A percentile compares a stretch with the other conserved stretches of the same genome.
Conservation (phyloP, 805 yeast genomes). For the Candida vaughaniae region DNA sequence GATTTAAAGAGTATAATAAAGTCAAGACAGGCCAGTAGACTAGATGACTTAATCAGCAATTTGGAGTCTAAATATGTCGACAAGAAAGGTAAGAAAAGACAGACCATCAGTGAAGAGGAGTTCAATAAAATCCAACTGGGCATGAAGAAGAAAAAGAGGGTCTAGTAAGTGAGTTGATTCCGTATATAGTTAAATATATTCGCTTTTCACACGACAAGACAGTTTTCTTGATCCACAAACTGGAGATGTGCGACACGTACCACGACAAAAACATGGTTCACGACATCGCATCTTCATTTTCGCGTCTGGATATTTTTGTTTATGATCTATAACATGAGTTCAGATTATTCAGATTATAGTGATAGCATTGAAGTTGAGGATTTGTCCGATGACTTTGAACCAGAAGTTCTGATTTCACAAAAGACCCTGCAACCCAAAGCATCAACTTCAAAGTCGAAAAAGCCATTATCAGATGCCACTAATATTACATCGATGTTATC, state of each 20-base stretch:
- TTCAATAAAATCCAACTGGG: conserved; percentile 46
- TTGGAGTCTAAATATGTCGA: conserved; percentile 52
- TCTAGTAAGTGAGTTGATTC: neutral
- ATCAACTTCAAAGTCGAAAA: too few species aligned
- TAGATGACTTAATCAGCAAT: conserved; percentile 46
- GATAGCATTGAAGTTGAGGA: conserved; percentile 3
- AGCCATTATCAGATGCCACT: conserved; percentile 24
- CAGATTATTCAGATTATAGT: conserved; percentile 10
- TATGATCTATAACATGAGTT: too few species aligned
- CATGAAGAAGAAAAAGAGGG: conserved; percentile 26
- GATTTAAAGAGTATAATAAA: conserved; percentile 52
- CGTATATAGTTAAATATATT: neutral
- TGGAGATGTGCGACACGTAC: too few species aligned
- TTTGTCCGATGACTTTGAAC: conserved; percentile 18
- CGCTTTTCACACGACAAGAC: too few species aligned
- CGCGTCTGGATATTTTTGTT: too few species aligned
- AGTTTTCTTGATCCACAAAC: too few species aligned
- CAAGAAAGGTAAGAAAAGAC: conserved; percentile 35
- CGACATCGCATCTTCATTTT: too few species aligned
- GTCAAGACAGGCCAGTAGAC: conserved; percentile 40
- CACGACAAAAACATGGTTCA: too few species aligned
- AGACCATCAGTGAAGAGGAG: conserved; percentile 50
- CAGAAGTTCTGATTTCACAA: conserved; percentile 6
- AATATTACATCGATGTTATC: conserved; percentile 15
- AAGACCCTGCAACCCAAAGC: neutral